Evolutionary conservation across 352 stramenopile species (phyloP), one percentile per base, ranked within the genome.

Genomic region (Sclerospora graminicola): DNA sequence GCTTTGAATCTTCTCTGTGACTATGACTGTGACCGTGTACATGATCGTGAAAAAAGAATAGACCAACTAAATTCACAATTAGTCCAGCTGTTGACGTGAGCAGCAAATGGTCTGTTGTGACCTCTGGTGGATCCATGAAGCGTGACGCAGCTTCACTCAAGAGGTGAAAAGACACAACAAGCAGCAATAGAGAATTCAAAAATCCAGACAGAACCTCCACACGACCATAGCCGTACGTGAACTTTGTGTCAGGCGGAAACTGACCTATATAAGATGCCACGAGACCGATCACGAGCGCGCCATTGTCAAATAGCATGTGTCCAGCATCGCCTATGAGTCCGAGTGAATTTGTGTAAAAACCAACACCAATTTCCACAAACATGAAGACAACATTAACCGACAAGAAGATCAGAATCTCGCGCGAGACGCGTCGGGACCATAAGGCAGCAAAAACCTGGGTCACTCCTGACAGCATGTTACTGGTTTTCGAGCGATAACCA

Each of bases 31-130:
- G 77, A 10, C 76, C 69, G 50, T 95, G 83, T 0, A 89, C 75
- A 11, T 88, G 69, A 10, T 94, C 85, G 41, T 96, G 85, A 37
- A 96, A 95, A 63, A 89, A 95, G 16, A 93, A 69, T 8, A 96
- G 64, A 0, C 85, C 85, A 8, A 96, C 63, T 10, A 95, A 64
- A 46, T 96, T 96, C 19, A 96, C 74, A 24, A 72, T 24, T 11
- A 96, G 48, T 4, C 85, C 85, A 46, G 71, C 67, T 3, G 82
- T 75, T 5, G 82, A 95, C 24, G 82, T 94, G 26, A 89, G 57
- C 9, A 96, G 60, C 42, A 95, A 57, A 57, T 95, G 78, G 41
- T 92, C 78, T 2, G 77, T 91, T 41, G 72, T 66, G 39, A 90
- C 66, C 48, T 91, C 69, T 1, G 78, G 73, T 26, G 81, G 74